A percentile compares a stretch with the other conserved stretches of the same genome.
Conservation (phyloP, 2,329 filamentous ascomycete genomes). For the Fusarium ambrosium region DNA sequence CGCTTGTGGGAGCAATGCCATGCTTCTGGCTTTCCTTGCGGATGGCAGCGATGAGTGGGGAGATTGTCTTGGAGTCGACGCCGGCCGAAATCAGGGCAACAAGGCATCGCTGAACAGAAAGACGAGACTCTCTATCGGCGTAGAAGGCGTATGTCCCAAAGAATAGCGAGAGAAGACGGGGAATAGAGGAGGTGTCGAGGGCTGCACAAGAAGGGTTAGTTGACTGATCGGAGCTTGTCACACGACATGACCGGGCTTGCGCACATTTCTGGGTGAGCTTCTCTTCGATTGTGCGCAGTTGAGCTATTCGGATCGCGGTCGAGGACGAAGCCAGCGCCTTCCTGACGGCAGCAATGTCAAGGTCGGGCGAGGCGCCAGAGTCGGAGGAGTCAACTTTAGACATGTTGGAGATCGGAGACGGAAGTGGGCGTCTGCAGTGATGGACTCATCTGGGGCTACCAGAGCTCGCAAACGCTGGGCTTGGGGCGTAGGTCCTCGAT, state of each 20-base stretch:
- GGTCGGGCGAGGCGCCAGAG: constrained; percentile 55
- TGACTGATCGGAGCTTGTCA: constrained; percentile 15
- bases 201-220: constrained; percentile 53
- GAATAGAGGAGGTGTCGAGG: constrained; percentile 63
- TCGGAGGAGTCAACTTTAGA: constrained; percentile 58
- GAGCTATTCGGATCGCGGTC: constrained; percentile 67
- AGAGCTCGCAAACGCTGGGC: constrained; percentile 40
- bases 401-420: constrained; percentile 50
- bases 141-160: constrained; percentile 92
- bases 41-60: constrained; percentile 75
- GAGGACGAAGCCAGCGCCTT: constrained; percentile 72
- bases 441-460: constrained; percentile 53
- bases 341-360: constrained; percentile 66
- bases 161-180: constrained; percentile 76
- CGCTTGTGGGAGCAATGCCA: constrained; percentile 81
- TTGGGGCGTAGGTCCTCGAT: constrained; percentile 30
- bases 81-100: constrained; percentile 72
- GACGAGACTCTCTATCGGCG: constrained; percentile 84
- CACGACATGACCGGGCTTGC: constrained; percentile 29
- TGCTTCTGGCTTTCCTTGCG: constrained; percentile 81
- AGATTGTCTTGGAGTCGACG: constrained; percentile 68
- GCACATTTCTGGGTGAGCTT: constrained; percentile 68
- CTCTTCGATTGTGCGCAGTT: constrained; percentile 70
- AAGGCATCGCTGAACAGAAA: constrained; percentile 86
- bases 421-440: constrained; percentile 34